Evolutionary conservation across 176 grass and related monocot genomes (phyloP), one percentile per base, ranked within the genome.

Genomic region (Aegilops sharonensis): DNA sequence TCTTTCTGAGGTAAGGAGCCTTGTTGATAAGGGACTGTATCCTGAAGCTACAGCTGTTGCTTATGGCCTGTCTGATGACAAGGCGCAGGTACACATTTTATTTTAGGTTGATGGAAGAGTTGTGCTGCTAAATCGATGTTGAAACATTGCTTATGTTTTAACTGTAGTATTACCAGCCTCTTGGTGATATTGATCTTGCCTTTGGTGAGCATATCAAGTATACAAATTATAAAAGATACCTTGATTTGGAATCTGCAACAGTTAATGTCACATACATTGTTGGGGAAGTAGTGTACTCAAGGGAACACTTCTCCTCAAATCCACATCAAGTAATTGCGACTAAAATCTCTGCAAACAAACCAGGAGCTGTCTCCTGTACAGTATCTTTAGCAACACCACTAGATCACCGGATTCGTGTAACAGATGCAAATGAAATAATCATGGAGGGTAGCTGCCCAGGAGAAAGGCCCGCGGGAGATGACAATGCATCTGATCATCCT

Each of bases 271-370:
- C 89, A 63, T 97, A 97, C 68, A 88, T 64, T 43, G 67, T 93
- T 85, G 95, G 91, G 20, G 85, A 88, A 30, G 87, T 97, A 25
- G 85, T 84, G 24, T 90, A 91, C 87, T 88, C 87, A 74, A 93
- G 95, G 85, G 89, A 94, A 36, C 89, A 97, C 79, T 97, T 97
- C 79, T 94, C 92, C 79, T 94, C 92, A 87, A 89, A 91, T 60
- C 91, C 92, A 18, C 91, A 97, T 78, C 90, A 93, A 94, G 89
- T 91, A 45, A 81, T 97, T 40, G 86, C 47, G 12, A 86, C 95
- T 18, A 93, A 88, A 78, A 86, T 97, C 40, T 94, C 86, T 30
- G 89, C 91, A 75, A 89, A 85, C 34, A 91, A 93, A 84, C 72
- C 90, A 17, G 87, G 95, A 24, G 83, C 25, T 14, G 21, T 97